phyloP scores from a whole-genome alignment of 768 basidiomycete species.

The Gyrodon lividus region DNA sequence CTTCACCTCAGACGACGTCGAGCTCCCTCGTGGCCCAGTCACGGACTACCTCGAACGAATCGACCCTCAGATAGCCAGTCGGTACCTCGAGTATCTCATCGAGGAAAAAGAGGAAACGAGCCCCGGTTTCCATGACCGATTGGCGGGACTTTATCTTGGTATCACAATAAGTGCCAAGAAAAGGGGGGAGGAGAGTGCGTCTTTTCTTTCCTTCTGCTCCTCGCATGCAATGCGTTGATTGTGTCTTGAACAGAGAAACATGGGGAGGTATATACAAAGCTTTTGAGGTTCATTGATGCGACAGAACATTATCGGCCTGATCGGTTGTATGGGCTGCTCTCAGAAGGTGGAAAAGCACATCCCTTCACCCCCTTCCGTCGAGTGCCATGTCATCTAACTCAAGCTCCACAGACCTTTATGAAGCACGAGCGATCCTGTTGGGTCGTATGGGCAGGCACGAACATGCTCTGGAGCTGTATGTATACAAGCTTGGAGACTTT shows the following conservation, averaged over 20 bases:
- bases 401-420: slow-evolving; percentile 64
- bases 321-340: slow-evolving; percentile 78
- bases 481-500: slow-evolving; percentile 82
- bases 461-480: slow-evolving; percentile 92
- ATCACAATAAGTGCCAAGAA: slow-evolving; percentile 61
- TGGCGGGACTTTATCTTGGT: slow-evolving; percentile 83
- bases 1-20: slow-evolving; percentile 93
- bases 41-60: slow-evolving; percentile 76
- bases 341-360: slow-evolving; percentile 57
- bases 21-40: slow-evolving; percentile 76
- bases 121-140: slow-evolving; percentile 77
- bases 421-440: slow-evolving; percentile 88
- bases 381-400: background rate
- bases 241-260: slow-evolving; percentile 40
- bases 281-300: slow-evolving; percentile 73
- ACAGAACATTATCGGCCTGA: slow-evolving; percentile 74
- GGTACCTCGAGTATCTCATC: slow-evolving; percentile 86
- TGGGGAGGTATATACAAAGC: slow-evolving; percentile 57
- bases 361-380: background rate
- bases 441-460: slow-evolving; percentile 91
- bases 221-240: background rate
- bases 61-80: slow-evolving; percentile 63
- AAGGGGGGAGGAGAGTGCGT: slow-evolving; percentile 56
- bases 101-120: slow-evolving; percentile 67
- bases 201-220: background rate